phyloP scores from a whole-genome alignment of 169 alveolate species.

The Besnoitia besnoiti region DNA sequence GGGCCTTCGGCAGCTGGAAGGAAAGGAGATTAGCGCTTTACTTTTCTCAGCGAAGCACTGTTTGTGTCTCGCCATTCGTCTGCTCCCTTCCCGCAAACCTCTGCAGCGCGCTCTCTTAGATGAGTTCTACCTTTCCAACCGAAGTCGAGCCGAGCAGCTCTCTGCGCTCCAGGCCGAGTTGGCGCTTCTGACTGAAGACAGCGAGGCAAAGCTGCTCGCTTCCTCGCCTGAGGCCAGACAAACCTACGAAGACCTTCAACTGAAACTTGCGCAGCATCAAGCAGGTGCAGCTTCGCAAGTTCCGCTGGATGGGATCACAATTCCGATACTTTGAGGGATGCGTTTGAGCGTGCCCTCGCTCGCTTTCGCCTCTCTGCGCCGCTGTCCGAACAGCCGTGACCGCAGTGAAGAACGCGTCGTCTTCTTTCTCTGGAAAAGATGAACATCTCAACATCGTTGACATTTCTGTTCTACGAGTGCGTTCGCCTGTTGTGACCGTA shows the following conservation, averaged over 20 bases:
- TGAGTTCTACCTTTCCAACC: neutral
- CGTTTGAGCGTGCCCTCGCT: neutral
- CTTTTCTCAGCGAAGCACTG: neutral
- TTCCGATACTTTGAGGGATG: neutral
- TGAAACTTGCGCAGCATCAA: neutral
- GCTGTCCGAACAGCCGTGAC: neutral
- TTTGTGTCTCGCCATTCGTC: neutral
- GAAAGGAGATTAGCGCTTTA: neutral
- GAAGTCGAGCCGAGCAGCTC: neutral
- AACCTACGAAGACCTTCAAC: neutral
- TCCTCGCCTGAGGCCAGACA: neutral
- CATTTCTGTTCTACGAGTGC: neutral
- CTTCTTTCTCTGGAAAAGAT: neutral
- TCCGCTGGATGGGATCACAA: neutral
- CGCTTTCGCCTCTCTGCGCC: neutral
- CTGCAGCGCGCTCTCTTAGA: neutral
- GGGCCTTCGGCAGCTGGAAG: neutral
- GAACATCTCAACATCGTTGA: neutral
- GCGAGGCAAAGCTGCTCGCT: neutral
- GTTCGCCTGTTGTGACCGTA: neutral
- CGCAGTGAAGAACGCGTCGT: neutral
- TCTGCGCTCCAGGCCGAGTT: neutral
- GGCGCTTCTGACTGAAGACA: neutral
- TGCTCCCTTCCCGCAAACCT: neutral
- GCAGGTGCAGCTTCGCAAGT: neutral